Evolutionary conservation across 2,329 filamentous ascomycete genomes (phyloP).

Genomic region (Neobulgaria alba): DNA sequence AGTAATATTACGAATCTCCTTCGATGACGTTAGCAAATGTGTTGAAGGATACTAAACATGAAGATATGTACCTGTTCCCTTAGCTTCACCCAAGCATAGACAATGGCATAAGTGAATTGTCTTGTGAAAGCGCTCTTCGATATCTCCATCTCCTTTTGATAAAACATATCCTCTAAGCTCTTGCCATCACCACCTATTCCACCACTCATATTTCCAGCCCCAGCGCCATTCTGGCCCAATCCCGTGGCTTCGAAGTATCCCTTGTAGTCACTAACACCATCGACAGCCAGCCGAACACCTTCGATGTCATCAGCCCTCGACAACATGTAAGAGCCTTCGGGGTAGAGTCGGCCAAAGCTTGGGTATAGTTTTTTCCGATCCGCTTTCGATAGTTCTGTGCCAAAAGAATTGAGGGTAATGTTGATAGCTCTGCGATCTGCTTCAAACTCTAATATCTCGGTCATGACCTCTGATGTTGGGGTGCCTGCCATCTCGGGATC

Average conservation of each 20-base stretch:
- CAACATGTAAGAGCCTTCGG: conserved; percentile 90
- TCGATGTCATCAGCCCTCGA: conserved; percentile 92
- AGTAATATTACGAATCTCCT: conserved; percentile 99
- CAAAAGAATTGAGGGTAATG: conserved; percentile 97
- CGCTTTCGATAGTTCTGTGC: conserved; percentile 86
- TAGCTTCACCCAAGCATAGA: conserved; percentile 97
- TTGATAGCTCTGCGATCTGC: conserved; percentile 96
- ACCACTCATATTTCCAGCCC: conserved; percentile 75
- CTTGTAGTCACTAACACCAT: conserved; percentile 90
- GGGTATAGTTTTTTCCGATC: conserved; percentile 97
- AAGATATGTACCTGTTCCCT: conserved; percentile 73
- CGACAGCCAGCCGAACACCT: conserved; percentile 85
- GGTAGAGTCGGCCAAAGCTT: conserved; percentile 80
- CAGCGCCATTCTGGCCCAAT: conserved; percentile 61
- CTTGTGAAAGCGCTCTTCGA: conserved; percentile 91
- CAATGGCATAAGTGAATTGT: conserved; percentile 89
- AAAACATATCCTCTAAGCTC: conserved; percentile 95
- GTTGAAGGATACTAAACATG: background rate
- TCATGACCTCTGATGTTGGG: conserved; percentile 90
- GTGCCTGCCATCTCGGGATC: conserved; percentile 80
- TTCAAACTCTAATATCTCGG: conserved; percentile 92
- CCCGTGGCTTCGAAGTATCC: conserved; percentile 90
- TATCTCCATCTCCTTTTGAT: conserved; percentile 99
- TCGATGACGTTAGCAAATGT: conserved; percentile 26
- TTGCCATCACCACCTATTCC: conserved; percentile 73